phyloP scores from a whole-genome alignment of 495 filamentous ascomycete genomes.

The Aspergillus incahuasiensis region DNA sequence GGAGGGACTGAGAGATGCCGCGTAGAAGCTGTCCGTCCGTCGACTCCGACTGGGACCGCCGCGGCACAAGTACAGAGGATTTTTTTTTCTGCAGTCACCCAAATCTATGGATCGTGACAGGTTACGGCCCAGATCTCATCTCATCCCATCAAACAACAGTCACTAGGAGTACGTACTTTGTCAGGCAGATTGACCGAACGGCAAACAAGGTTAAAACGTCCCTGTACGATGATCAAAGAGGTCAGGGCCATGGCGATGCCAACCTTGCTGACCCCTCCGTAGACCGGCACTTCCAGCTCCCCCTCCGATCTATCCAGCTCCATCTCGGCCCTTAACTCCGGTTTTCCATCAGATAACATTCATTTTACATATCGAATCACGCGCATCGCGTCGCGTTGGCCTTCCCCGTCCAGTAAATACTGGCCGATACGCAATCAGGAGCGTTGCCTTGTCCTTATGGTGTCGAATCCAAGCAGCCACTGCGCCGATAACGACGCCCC shows the following conservation, averaged over 20 bases:
- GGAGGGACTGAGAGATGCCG: constrained; percentile 4
- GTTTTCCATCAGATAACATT: constrained; percentile 5
- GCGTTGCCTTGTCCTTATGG: constrained; percentile 9
- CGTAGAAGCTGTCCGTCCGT: constrained; percentile 23
- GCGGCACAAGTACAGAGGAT: neutral
- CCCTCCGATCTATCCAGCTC: neutral
- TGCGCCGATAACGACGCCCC: constrained; percentile 23
- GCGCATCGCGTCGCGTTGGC: neutral
- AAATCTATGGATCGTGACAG: constrained; percentile 1
- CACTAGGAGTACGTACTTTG: neutral
- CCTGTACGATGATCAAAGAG: neutral
- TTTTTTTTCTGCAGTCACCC: constrained; percentile 2
- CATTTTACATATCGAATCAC: neutral
- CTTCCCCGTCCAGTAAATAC: neutral
- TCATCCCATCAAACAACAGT: neutral
- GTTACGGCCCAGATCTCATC: neutral
- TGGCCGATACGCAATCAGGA: neutral
- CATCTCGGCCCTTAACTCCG: constrained; percentile 4
- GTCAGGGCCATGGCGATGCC: too few species aligned
- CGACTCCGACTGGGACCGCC: neutral
- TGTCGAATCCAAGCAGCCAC: neutral
- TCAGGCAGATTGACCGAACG: neutral
- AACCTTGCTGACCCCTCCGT: neutral
- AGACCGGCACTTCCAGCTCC: constrained; percentile 4
- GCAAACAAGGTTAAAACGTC: neutral